A percentile compares a stretch with the other conserved stretches of the same genome.
These are phyloP conservation scores for Xylariaceae sp. DNA, from an alignment of 2,329 filamentous ascomycete genomes.

Conservation along the genomic window DNA sequence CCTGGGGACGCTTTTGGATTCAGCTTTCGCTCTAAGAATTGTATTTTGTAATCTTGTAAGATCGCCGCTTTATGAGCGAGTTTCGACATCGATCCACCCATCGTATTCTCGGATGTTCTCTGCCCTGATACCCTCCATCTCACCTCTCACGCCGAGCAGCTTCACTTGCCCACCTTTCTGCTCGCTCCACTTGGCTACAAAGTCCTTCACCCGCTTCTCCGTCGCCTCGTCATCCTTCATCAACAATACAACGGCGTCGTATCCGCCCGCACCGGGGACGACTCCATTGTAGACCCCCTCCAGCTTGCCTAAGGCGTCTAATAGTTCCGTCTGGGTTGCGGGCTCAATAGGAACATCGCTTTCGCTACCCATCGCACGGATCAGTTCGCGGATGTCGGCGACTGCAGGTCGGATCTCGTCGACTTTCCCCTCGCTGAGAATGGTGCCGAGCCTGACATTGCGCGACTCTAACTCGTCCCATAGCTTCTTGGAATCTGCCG, in stretches of 20 bases:
- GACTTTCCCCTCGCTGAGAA: slow-evolving; percentile 45
- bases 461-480: slow-evolving; percentile 70
- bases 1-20: too few relatives aligned
- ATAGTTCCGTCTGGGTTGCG: slow-evolving; percentile 70
- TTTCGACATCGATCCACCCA: slow-evolving; percentile 29
- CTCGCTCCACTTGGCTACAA: slow-evolving; percentile 60
- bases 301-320: slow-evolving; percentile 67
- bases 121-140: slow-evolving; percentile 30
- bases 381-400: slow-evolving; percentile 51
- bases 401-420: slow-evolving; percentile 42
- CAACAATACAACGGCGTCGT: slow-evolving; percentile 79
- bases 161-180: slow-evolving; percentile 58
- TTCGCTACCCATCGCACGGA: slow-evolving; percentile 68
- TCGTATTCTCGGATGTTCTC: slow-evolving; percentile 26
- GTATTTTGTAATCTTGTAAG: too few relatives aligned
- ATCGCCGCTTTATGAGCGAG: too few relatives aligned
- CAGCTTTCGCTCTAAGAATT: too few relatives aligned
- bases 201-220: slow-evolving; percentile 51
- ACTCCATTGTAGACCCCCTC: slow-evolving; percentile 85
- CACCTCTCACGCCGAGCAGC: slow-evolving; percentile 45
- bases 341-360: slow-evolving; percentile 88
- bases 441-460: slow-evolving; percentile 65
- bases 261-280: slow-evolving; percentile 89
- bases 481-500: slow-evolving; percentile 58
- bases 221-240: slow-evolving; percentile 68